phyloP scores from a whole-genome alignment of 2,329 filamentous ascomycete genomes.

The Parastagonospora avenae region DNA sequence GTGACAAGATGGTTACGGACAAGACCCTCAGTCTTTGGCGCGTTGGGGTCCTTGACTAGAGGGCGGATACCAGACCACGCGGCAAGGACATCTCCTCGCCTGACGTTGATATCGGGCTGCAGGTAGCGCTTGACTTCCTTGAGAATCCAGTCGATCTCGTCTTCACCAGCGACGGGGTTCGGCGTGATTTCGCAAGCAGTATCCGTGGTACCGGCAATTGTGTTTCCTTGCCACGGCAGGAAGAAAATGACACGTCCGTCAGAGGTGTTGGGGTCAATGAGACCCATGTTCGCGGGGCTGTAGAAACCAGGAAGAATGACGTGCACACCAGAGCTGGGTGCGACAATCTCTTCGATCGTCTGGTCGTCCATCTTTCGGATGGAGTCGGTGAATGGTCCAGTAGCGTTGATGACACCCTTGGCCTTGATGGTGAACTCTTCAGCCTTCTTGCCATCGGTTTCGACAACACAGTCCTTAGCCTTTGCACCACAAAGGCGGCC shows the following conservation, averaged over 20 bases:
- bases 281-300: constrained; percentile 82
- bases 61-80: constrained; percentile 90
- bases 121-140: constrained; percentile 82
- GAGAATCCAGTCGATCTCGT: constrained; percentile 87
- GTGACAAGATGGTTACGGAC: constrained; percentile 87
- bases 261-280: constrained; percentile 84
- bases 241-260: constrained; percentile 93
- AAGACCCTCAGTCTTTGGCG: constrained; percentile 82
- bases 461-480: constrained; percentile 72
- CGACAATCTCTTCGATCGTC: constrained; percentile 75
- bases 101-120: constrained; percentile 81
- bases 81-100: constrained; percentile 84
- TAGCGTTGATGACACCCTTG: constrained; percentile 85
- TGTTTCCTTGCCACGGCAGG: constrained; percentile 91
- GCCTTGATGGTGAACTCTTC: constrained; percentile 74
- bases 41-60: constrained; percentile 83
- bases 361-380: constrained; percentile 85
- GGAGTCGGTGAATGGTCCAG: constrained; percentile 83
- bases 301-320: constrained; percentile 87
- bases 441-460: constrained; percentile 65
- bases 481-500: constrained; percentile 76
- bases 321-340: constrained; percentile 84
- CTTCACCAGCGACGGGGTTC: constrained; percentile 78
- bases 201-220: constrained; percentile 87
- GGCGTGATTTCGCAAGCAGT: constrained; percentile 72